Base-by-base conservation (phyloP, 169 alveolate genomes). In the Cryptosporidium ryanae region DNA sequence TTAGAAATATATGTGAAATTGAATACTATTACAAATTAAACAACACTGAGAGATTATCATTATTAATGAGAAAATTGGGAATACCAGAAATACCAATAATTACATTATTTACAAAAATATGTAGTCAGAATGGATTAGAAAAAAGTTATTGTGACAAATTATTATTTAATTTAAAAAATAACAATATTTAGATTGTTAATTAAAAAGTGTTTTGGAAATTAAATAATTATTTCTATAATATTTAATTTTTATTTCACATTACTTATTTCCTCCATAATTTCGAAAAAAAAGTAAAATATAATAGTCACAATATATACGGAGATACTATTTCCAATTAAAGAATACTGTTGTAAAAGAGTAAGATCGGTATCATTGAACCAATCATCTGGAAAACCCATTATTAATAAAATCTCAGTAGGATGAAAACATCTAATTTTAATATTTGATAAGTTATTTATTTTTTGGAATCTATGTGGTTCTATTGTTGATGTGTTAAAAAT, bases 281-380 rank as follows among this genome's bases (percentile, higher is more conserved):
- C 87, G 66, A 92, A 81, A 84, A 91, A 66, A 65, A 83, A 89
- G 32, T 84, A 82, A 65, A 93, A 71, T 66, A 93, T 87, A 65
- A 89, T 84, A 25, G 91, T 89, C 25, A 90, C 94, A 43, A 91
- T 93, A 64, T 82, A 70, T 0, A 93, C 92, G 63, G 91, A 90
- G 6, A 93, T 89, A 17, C 94, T 90, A 89, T 93, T 93, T 0
- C 95, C 95, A 55, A 93, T 87, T 34, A 93, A 90, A 25, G 90
- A 90, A 61, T 90, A 89, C 64, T 81, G 46, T 66, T 90, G 49
- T 54, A 91, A 65, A 17, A 76, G 48, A 8, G 90, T 23, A 27
- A 92, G 65, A 61, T 90, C 63, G 12, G 66, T 38, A 18, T 92
- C 91, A 48, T 91, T 90, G 25, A 67, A 49, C 71, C 91, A 93